A percentile compares a stretch with the other conserved stretches of the same genome.
phyloP scores from a whole-genome alignment of 805 yeast genomes.

The Yamadazyma endophytica region DNA sequence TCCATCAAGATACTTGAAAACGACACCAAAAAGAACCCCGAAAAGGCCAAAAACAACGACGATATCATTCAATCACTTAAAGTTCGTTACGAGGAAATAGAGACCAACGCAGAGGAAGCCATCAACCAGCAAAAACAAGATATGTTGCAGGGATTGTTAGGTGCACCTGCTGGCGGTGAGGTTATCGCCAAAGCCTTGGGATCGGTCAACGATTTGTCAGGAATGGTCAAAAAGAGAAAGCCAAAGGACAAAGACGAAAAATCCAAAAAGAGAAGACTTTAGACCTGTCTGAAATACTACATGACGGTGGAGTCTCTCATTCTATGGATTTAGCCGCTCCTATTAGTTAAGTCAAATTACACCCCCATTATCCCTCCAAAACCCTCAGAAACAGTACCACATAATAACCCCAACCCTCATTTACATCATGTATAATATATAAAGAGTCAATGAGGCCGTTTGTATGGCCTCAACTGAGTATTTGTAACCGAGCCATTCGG shows the following conservation, averaged over 20 bases:
- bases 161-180: slow-evolving; percentile 25
- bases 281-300: background rate
- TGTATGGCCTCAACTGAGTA: too few relatives aligned
- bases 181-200: slow-evolving; percentile 6
- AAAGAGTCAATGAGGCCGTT: too few relatives aligned
- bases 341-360: too few relatives aligned
- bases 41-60: slow-evolving; percentile 36
- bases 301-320: too few relatives aligned
- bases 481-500: too few relatives aligned
- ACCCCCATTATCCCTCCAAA: too few relatives aligned
- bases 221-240: slow-evolving; percentile 57
- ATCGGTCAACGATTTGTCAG: slow-evolving; percentile 56
- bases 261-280: background rate
- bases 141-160: slow-evolving; percentile 54
- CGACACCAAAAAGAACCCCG: slow-evolving; percentile 33
- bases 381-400: too few relatives aligned
- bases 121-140: slow-evolving; percentile 48
- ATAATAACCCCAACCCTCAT: too few relatives aligned
- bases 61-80: slow-evolving; percentile 54
- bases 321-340: too few relatives aligned
- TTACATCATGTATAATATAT: too few relatives aligned
- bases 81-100: slow-evolving; percentile 52
- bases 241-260: slow-evolving; percentile 8
- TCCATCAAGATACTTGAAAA: slow-evolving; percentile 46
- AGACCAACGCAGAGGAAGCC: slow-evolving; percentile 47